Conservation (phyloP, 371 early-diverging fungal genomes). For the Mortierella sp. region DNA sequence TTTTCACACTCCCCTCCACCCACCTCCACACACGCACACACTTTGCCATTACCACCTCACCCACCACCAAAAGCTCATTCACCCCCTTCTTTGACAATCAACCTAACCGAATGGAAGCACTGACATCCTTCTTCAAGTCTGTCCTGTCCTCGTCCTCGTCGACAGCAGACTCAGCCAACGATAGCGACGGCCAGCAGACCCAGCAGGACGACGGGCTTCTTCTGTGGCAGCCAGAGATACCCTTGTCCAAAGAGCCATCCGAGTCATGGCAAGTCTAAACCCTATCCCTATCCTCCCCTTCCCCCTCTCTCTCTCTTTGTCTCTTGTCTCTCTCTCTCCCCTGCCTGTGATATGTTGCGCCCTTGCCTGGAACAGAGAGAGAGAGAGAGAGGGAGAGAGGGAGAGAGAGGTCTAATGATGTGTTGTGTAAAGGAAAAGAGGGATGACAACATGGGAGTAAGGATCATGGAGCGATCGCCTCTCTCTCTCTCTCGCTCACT, state of each 20-base stretch:
- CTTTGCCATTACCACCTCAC: neutral
- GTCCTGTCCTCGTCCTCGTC: conserved; percentile 6
- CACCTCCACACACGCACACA: neutral
- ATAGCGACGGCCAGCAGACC: neutral
- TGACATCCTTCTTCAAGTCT: conserved; percentile 27
- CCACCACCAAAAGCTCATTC: neutral
- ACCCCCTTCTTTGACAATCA: neutral
- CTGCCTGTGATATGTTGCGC: neutral
- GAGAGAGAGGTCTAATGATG: neutral
- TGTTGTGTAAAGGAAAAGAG: neutral
- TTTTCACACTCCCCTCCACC: neutral
- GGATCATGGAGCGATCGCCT: neutral
- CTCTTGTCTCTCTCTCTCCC: neutral
- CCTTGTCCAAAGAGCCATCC: conserved; percentile 48
- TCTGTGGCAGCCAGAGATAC: conserved; percentile 55
- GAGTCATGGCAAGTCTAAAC: conserved; percentile 45
- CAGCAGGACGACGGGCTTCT: neutral
- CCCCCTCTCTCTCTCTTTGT: neutral
- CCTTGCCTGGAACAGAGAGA: neutral
- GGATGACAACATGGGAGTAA: neutral
- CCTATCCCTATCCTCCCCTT: neutral
- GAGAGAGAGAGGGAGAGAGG: too few species aligned
- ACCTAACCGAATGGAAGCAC: conserved; percentile 22
- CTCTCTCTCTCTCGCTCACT: neutral
- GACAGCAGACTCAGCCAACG: neutral